Conservation (phyloP, 2,329 filamentous ascomycete species). For the Fusarium acutatum region DNA sequence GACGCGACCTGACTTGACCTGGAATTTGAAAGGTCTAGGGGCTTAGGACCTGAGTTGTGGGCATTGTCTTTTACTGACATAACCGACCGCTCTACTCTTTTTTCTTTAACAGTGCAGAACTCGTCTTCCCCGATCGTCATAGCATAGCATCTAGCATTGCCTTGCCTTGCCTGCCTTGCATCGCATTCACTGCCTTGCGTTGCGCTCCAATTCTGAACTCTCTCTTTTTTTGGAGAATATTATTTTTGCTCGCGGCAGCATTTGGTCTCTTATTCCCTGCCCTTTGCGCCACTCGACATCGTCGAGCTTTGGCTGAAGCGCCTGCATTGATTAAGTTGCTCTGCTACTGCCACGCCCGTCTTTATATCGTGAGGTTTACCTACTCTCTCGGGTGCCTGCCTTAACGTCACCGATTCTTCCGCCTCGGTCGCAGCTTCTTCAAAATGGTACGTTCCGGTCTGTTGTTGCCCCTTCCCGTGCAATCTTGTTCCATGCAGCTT, state of each 20-base stretch:
- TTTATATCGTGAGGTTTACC: constrained; percentile 19
- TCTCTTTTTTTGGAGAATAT: constrained; percentile 23
- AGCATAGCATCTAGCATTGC: constrained; percentile 12
- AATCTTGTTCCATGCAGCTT: constrained; percentile 22
- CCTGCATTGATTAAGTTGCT: constrained; percentile 6
- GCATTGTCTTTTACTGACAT: constrained; percentile 37
- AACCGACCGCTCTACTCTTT: constrained; percentile 36
- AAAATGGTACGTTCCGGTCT: constrained; percentile 36
- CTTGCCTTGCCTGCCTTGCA: constrained; percentile 10
- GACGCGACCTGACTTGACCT: constrained; percentile 11
- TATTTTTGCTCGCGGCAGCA: constrained; percentile 8
- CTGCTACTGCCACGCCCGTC: constrained; percentile 16
- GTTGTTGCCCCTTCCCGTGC: constrained; percentile 4
- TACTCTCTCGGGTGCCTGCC: constrained; percentile 1
- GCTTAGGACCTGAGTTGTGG: constrained; percentile 30
- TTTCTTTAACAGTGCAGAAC: constrained; percentile 21
- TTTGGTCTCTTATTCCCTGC: not conserved
- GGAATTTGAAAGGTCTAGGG: constrained; percentile 18
- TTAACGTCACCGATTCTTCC: constrained; percentile 6
- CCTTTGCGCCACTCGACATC: constrained; percentile 23
- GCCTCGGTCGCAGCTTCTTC: constrained; percentile 21
- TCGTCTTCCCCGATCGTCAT: constrained; percentile 24
- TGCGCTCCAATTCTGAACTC: constrained; percentile 8
- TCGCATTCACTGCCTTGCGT: constrained; percentile 23
- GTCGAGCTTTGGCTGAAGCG: constrained; percentile 27